Conservation (phyloP, 805 yeast genomes). For the Candida vaughaniae region DNA sequence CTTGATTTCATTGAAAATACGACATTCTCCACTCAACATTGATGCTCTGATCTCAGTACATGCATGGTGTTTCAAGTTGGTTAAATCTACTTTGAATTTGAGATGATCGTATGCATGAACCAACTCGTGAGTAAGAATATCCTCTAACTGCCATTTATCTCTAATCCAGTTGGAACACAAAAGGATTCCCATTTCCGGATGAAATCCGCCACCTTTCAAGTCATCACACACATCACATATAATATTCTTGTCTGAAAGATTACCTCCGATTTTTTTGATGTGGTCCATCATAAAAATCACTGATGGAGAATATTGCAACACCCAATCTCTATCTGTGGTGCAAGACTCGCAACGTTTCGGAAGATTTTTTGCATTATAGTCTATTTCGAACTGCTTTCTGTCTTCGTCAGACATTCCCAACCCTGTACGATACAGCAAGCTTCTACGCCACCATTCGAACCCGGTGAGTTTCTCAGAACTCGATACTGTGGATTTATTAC, state of each 20-base stretch:
- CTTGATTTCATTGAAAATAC: constrained; percentile 80
- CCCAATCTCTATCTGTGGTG: constrained; percentile 76
- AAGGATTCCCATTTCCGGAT: constrained; percentile 83
- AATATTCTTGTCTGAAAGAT: constrained; percentile 51
- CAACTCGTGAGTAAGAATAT: constrained; percentile 87
- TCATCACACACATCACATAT: constrained; percentile 84
- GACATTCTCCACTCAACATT: constrained; percentile 90
- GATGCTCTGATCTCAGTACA: constrained; percentile 96
- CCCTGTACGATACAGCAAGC: constrained; percentile 69
- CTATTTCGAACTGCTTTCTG: constrained; percentile 55
- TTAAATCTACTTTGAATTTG: constrained; percentile 85
- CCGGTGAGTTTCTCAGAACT: constrained; percentile 40
- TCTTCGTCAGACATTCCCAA: constrained; percentile 58
- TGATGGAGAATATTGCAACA: constrained; percentile 75
- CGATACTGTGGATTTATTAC: constrained; percentile 23
- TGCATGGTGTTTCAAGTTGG: constrained; percentile 86
- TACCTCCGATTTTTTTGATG: constrained; percentile 60
- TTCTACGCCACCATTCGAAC: constrained; percentile 81
- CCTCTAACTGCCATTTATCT: constrained; percentile 81
- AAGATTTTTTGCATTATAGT: constrained; percentile 42
- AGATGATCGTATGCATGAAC: constrained; percentile 91
- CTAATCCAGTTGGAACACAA: constrained; percentile 80
- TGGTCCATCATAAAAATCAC: constrained; percentile 86
- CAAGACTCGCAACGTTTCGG: constrained; percentile 65
- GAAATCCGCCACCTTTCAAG: constrained; percentile 84